These are phyloP conservation scores for Russula sp. DNA, from an alignment of 768 basidiomycete genomes.

Conservation along the genomic window DNA sequence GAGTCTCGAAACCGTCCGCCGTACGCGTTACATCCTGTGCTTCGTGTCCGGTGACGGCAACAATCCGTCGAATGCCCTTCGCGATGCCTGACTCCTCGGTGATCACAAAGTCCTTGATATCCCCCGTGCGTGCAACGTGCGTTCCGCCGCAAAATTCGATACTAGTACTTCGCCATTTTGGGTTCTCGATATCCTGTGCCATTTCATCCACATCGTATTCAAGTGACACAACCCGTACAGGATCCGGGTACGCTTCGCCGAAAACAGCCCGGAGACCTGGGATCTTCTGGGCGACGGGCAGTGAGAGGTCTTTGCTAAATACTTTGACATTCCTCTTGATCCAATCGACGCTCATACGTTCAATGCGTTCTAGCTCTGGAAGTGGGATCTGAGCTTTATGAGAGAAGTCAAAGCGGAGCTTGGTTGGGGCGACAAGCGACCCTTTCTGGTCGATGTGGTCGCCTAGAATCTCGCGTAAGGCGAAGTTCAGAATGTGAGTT, in stretches of 20 bases:
- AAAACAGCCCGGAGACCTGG: slow-evolving; percentile 96
- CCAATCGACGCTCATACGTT: slow-evolving; percentile 82
- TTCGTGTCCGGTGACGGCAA: slow-evolving; percentile 92
- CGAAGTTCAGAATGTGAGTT: slow-evolving; percentile 96
- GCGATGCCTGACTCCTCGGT: slow-evolving; percentile 96
- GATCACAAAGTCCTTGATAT: slow-evolving; percentile 95
- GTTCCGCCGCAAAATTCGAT: slow-evolving; percentile 99
- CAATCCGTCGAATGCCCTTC: slow-evolving; percentile 93
- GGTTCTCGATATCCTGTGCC: slow-evolving; percentile 76
- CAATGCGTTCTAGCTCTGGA: slow-evolving; percentile 77
- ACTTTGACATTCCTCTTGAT: slow-evolving; percentile 87
- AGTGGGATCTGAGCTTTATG: slow-evolving; percentile 86
- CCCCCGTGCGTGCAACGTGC: slow-evolving; percentile 95
- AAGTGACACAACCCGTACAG: slow-evolving; percentile 90
- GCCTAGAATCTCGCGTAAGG: slow-evolving; percentile 88
- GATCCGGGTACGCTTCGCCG: slow-evolving; percentile 96
- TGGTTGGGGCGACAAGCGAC: slow-evolving; percentile 92
- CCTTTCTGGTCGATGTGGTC: slow-evolving; percentile 99
- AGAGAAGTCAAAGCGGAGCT: slow-evolving; percentile 97
- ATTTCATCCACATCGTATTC: slow-evolving; percentile 89
- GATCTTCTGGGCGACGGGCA: slow-evolving; percentile 77
- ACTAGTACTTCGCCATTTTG: slow-evolving; percentile 87
- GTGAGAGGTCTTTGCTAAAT: slow-evolving; percentile 79
- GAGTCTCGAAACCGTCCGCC: slow-evolving; percentile 59
- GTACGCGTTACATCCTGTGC: slow-evolving; percentile 75